Conservation (phyloP, 2,329 filamentous ascomycete species). For the Coniochaeta sp. region DNA sequence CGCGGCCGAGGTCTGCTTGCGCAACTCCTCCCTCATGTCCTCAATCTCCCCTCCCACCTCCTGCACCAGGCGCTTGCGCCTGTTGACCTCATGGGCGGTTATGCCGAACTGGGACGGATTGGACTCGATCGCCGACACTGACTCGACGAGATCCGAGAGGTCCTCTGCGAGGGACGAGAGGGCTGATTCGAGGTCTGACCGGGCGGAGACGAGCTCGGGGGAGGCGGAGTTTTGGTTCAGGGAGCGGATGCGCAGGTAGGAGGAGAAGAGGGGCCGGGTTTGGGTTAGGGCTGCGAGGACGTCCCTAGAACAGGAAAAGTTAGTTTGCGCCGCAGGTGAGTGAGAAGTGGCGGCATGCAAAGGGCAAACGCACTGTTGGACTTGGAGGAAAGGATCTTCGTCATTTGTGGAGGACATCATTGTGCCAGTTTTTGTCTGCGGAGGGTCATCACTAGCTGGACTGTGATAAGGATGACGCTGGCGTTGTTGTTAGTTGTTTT, state of each 20-base stretch:
- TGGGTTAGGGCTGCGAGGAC: slow-evolving; percentile 75
- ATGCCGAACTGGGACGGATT: slow-evolving; percentile 85
- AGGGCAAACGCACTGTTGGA: slow-evolving; percentile 51
- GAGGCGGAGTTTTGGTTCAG: slow-evolving; percentile 64
- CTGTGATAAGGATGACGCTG: not conserved
- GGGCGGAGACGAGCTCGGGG: slow-evolving; percentile 77
- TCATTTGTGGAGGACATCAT: slow-evolving; percentile 64
- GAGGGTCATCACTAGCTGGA: slow-evolving; percentile 3
- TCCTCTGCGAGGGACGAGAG: slow-evolving; percentile 70
- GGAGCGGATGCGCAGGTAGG: slow-evolving; percentile 91
- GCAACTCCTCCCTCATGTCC: slow-evolving; percentile 78
- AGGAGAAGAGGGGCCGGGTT: slow-evolving; percentile 82
- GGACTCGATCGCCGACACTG: slow-evolving; percentile 79
- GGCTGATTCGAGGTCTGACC: slow-evolving; percentile 57
- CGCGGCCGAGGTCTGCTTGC: slow-evolving; percentile 42
- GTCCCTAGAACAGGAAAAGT: slow-evolving; percentile 50
- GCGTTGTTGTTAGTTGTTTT: not conserved
- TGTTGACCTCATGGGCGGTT: slow-evolving; percentile 70
- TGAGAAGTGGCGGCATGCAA: not conserved
- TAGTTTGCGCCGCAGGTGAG: not conserved
- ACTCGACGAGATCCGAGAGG: slow-evolving; percentile 78
- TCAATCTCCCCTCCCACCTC: slow-evolving; percentile 87
- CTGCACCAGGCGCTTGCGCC: slow-evolving; percentile 73
- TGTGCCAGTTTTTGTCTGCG: slow-evolving; percentile 16
- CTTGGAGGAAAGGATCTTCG: slow-evolving; percentile 65